A percentile compares a stretch with the other conserved stretches of the same genome.
phyloP scores from a whole-genome alignment of 257 asterid species.

The Solanum rostratum region DNA sequence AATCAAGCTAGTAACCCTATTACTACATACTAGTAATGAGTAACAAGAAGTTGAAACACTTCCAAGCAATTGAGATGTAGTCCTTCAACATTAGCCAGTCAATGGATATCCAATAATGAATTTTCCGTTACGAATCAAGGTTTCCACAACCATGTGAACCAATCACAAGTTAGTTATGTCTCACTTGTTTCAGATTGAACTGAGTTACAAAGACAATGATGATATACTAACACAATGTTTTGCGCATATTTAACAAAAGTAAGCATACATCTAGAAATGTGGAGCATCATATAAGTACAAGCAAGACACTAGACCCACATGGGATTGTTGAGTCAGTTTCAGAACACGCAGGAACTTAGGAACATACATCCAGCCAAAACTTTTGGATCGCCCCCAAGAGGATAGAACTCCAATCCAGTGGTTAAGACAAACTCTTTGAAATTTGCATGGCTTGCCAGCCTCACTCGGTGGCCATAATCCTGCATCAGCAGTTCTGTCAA shows the following conservation, averaged over 20 bases:
- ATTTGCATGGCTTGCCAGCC: conserved; percentile 94
- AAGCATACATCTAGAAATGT: background rate
- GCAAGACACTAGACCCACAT: background rate
- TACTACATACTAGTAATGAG: background rate
- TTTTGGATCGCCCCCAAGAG: conserved; percentile 97
- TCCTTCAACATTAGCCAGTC: background rate
- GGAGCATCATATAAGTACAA: background rate
- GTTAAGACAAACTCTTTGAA: conserved; percentile 93
- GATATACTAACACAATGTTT: background rate
- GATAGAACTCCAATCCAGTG: conserved; percentile 92
- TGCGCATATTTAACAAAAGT: background rate
- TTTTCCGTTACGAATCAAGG: background rate
- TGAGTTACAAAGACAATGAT: background rate
- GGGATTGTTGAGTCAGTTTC: background rate
- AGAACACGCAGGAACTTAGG: conserved; percentile 3
- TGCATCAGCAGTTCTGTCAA: conserved; percentile 41
- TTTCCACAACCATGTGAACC: background rate
- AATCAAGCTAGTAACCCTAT: background rate
- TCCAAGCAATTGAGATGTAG: background rate
- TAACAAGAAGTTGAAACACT: background rate
- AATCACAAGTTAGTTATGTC: background rate
- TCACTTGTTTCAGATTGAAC: background rate
- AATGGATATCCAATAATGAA: background rate
- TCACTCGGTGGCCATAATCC: conserved; percentile 94
- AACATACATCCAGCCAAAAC: conserved; percentile 91